Conservation (phyloP, 805 yeast genomes). For the Grigorovia yakushimaensis region DNA sequence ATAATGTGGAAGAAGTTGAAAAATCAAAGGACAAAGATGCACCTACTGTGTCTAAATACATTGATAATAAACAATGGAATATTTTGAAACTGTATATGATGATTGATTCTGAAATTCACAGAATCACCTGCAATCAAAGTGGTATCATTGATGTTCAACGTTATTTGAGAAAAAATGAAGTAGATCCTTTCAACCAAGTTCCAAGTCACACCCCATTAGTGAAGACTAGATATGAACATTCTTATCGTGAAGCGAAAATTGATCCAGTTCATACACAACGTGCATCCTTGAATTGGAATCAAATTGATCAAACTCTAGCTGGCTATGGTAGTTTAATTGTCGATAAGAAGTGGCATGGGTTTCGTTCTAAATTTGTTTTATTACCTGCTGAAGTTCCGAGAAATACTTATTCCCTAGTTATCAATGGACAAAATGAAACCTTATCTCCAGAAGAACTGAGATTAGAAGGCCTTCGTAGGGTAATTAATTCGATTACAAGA, state of each 20-base stretch:
- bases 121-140: slow-evolving; percentile 63
- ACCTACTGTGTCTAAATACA: slow-evolving; percentile 47
- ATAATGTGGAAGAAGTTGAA: slow-evolving; percentile 57
- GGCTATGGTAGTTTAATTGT: slow-evolving; percentile 70
- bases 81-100: slow-evolving; percentile 67
- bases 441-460: slow-evolving; percentile 78
- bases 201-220: slow-evolving; percentile 44
- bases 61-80: slow-evolving; percentile 34
- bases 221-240: slow-evolving; percentile 68
- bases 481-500: slow-evolving; percentile 54
- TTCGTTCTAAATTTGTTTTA: slow-evolving; percentile 73
- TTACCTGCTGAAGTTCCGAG: slow-evolving; percentile 68
- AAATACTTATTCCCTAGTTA: slow-evolving; percentile 31
- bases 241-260: slow-evolving; percentile 47
- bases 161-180: slow-evolving; percentile 37
- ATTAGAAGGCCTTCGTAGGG: slow-evolving; percentile 75
- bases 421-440: slow-evolving; percentile 45
- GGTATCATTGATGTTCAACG: slow-evolving; percentile 73
- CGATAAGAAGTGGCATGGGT: slow-evolving; percentile 44
- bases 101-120: slow-evolving; percentile 74
- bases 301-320: slow-evolving; percentile 81
- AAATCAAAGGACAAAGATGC: slow-evolving; percentile 27
- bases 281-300: slow-evolving; percentile 73
- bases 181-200: slow-evolving; percentile 25
- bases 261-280: slow-evolving; percentile 47